These are phyloP conservation scores for Epithele typhae DNA, from an alignment of 768 basidiomycete species.

Conservation along the genomic window DNA sequence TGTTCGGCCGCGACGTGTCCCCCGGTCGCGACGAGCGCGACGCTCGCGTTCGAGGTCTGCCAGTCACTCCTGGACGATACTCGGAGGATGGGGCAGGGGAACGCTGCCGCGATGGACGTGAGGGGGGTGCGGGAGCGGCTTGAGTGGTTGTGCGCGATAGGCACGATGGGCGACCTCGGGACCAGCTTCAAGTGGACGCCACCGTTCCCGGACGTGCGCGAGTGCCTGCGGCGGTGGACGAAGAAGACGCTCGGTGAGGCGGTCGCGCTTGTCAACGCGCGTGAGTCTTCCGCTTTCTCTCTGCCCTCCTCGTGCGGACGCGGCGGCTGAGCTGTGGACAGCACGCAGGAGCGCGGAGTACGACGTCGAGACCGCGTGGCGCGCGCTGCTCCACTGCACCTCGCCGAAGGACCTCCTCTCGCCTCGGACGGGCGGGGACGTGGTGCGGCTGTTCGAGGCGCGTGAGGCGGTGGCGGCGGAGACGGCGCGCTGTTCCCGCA, in stretches of 20 bases:
- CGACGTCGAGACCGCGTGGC: constrained; percentile 26
- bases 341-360: constrained; percentile 27
- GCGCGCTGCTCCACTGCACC: constrained; percentile 27
- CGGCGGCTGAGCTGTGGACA: neutral
- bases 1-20: constrained; percentile 36
- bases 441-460: constrained; percentile 29
- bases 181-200: constrained; percentile 24
- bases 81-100: neutral
- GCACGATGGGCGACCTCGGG: constrained; percentile 40
- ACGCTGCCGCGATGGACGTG: no score
- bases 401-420: constrained; percentile 27
- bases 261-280: constrained; percentile 41
- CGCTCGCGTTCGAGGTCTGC: constrained; percentile 39
- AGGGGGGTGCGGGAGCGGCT: constrained; percentile 19
- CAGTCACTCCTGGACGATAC: constrained; percentile 24
- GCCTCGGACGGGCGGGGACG: constrained; percentile 6
- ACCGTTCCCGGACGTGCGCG: constrained; percentile 29
- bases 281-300: constrained; percentile 11
- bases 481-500: constrained; percentile 28
- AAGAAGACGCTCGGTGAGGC: constrained; percentile 39
- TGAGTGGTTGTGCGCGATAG: constrained; percentile 37
- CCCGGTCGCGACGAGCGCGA: constrained; percentile 40
- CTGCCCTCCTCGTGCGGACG: neutral
- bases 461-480: constrained; percentile 35
- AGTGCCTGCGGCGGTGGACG: constrained; percentile 28